Evolutionary conservation across 768 basidiomycete genomes (phyloP), one percentile per base, ranked within the genome.

Genomic region (Amyloporia xantha): DNA sequence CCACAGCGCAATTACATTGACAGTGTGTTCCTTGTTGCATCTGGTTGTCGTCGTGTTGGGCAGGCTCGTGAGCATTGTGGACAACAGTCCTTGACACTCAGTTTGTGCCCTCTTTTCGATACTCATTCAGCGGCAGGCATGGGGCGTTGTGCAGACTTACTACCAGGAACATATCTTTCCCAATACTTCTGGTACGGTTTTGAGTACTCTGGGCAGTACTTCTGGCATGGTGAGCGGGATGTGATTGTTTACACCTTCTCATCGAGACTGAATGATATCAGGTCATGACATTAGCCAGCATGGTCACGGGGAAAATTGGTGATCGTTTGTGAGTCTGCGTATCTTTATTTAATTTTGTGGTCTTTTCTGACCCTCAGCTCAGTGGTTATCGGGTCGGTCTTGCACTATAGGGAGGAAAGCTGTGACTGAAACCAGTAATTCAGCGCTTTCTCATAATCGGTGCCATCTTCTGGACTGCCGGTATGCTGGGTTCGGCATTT

Each of bases 71-170:
- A 59, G 53, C 58, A 59, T 52, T 38, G 53, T 46, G 54, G 54
- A 54, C 54, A 54, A 44, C 20, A 40, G 53, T 56, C 41, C 52
- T 41, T 52, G 52, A 37, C 41, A 23, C 33, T 46, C 26, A 21
- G 55, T 59, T 36, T 54, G 57, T 3, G 62, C 58, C 49, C 60
- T 59, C 6, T 57, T 20, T 36, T 33, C 11, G 50, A 47, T 55
- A 52, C 54, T 58, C 49, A 58, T 53, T 24, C 40, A n/a, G 9
- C 33, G 36, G 49, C 61, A 20, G 57, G 57, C 54, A 25, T 68
- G 60, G 49, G 69, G 69, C 17, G 67, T 67, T 12, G 66, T 61
- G 51, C 66, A 71, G 56, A 53, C 59, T 13, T 69, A 69, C 58
- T 69, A 67, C 51, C 49, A 59, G n/a, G 49, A 58, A 35, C 43